Evolutionary conservation across 768 basidiomycete genomes (phyloP).

Genomic region (Leccinum incarnatum): DNA sequence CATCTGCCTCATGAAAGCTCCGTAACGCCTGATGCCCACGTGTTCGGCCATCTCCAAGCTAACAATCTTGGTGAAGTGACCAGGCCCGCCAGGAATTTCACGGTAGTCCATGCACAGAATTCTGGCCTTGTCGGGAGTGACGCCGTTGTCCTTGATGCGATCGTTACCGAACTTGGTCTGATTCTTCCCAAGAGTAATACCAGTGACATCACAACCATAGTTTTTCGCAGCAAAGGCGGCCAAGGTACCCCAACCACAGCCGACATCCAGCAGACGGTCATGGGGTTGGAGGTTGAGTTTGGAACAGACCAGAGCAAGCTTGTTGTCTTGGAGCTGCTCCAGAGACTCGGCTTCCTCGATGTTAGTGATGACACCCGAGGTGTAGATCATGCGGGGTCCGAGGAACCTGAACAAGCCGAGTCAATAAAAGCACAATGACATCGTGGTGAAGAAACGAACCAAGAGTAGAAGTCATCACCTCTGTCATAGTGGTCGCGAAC

Average conservation of each 20-base stretch:
- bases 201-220: slow-evolving; percentile 93
- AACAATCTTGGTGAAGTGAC: slow-evolving; percentile 91
- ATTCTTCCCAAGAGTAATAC: slow-evolving; percentile 88
- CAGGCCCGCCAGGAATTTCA: slow-evolving; percentile 74
- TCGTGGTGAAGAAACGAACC: slow-evolving; percentile 37
- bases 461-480: slow-evolving; percentile 94
- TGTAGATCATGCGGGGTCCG: slow-evolving; percentile 96
- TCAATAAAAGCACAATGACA: not conserved
- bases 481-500: slow-evolving; percentile 96
- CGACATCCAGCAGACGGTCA: slow-evolving; percentile 82
- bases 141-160: slow-evolving; percentile 78
- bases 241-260: slow-evolving; percentile 97
- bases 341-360: slow-evolving; percentile 73
- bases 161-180: slow-evolving; percentile 92
- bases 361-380: slow-evolving; percentile 82
- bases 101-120: slow-evolving; percentile 94
- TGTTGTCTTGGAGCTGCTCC: slow-evolving; percentile 97
- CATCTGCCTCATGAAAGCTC: slow-evolving; percentile 83
- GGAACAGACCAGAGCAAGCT: slow-evolving; percentile 91
- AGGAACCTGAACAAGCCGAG: slow-evolving; percentile 61
- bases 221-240: slow-evolving; percentile 95
- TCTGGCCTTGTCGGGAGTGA: slow-evolving; percentile 68
- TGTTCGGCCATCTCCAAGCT: slow-evolving; percentile 99
- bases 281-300: slow-evolving; percentile 87
- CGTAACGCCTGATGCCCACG: slow-evolving; percentile 93